Base-by-base conservation (phyloP, 768 basidiomycete genomes). In the Tricholoma sp. region DNA sequence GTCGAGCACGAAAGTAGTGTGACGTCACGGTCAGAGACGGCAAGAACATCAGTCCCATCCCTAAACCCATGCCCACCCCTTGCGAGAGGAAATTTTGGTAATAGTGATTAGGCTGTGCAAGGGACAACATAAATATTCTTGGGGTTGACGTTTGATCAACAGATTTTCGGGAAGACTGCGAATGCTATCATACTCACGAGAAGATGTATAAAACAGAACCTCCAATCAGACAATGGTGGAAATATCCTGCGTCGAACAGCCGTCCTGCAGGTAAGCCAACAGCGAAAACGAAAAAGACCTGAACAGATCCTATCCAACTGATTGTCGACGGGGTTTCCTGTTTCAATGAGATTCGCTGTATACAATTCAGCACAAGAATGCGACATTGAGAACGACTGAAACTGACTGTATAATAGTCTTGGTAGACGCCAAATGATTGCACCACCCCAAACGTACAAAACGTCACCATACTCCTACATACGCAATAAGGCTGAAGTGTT, bases 21-120 rank as follows among this genome's bases (percentile, higher is more conserved):
- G 80, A 76, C 6, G 78, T 72, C n/a, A 83, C 71, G 12, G 78
- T 74, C 24, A 82, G 63, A 7, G 77, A 72, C 0, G 83, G 84
- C 1, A 83, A 59, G 63, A 82, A 83, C 59, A 82, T 71, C 34
- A 83, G 59, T 1, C 83, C 83, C 70, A 79, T 76, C 18, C 82
- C 81, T 15, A 83, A 65, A 0, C 84, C 84, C 71, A 79, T 77
- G 0, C 79, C 82, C 6, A 84, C 66, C 0, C 80, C 82, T 68
- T 85, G 82, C 0, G 79, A 70, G 2, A 85, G 71, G 59, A 84
- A 79, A 15, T 76, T 71, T 59, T 82, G 80, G 53, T 80, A 81
- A 63, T 76, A 80, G 52, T 77, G 72, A 44, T 76, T 69, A 0
- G 78, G 79, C 56, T 79, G 67, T 0, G 70, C 71, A 4, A 82